Conservation (phyloP, 768 basidiomycete genomes). For the Holtermanniella nyarrowii region DNA sequence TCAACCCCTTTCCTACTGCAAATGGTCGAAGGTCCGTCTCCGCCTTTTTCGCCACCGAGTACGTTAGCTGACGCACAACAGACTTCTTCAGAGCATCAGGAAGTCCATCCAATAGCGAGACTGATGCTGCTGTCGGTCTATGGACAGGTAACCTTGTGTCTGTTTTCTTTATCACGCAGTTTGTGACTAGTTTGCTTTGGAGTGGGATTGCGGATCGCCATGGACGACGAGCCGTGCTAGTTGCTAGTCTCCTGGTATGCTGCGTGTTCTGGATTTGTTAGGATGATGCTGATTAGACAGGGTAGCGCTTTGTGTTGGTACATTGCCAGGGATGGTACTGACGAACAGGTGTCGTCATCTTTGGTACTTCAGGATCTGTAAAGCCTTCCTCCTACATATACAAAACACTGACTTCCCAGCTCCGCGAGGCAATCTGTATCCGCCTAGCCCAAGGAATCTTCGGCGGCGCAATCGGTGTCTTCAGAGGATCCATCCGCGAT, state of each 20-base stretch:
- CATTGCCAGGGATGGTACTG: no score
- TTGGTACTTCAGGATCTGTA: constrained; percentile 39
- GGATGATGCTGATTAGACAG: no score
- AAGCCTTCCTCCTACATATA: neutral
- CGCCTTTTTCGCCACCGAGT: constrained; percentile 4
- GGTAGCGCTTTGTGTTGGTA: no score
- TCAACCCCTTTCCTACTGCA: constrained; percentile 84
- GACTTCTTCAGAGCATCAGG: constrained; percentile 34
- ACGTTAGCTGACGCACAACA: constrained; percentile 13
- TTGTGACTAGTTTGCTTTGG: constrained; percentile 90
- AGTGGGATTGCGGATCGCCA: constrained; percentile 90
- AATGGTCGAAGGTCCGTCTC: constrained; percentile 68
- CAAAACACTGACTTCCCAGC: constrained; percentile 51
- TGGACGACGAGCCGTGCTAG: constrained; percentile 72
- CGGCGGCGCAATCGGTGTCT: constrained; percentile 84
- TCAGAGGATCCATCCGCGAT: constrained; percentile 68
- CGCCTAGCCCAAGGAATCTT: constrained; percentile 86
- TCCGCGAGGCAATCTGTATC: constrained; percentile 68
- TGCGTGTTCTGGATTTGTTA: no score
- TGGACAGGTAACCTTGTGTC: constrained; percentile 91
- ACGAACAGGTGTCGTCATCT: constrained; percentile 30
- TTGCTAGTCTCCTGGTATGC: constrained; percentile 57
- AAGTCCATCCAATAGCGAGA: constrained; percentile 52
- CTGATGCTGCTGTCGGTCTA: constrained; percentile 75
- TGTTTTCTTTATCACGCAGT: constrained; percentile 93